Base-by-base conservation (phyloP, 139 green algal genomes). In the Choricystis sp. region DNA sequence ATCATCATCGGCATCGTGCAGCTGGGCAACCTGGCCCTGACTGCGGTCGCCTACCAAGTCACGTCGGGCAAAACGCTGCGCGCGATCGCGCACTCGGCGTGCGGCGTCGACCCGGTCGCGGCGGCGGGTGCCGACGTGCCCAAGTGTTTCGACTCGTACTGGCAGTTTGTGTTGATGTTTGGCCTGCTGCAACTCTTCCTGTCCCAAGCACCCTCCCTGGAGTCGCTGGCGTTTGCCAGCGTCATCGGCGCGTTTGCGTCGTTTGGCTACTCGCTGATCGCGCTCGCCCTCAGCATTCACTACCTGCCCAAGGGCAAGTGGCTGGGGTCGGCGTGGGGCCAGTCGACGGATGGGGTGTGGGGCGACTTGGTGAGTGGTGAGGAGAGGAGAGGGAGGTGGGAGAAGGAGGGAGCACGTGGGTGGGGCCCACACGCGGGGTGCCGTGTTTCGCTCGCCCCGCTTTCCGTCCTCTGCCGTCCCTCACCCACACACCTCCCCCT, bases 1-100 rank as follows among this genome's bases (percentile, higher is more conserved):
- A 61, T 66, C n/a, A 64, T 59, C 0, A 49, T 78, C 23, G 60
- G 56, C 20, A 49, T 75, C 24, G 62, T 76, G 1, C 77, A 83
- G 66, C 65, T 79, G 26, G 22, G 67, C 21, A 82, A 76, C 56
- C 66, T 83, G 31, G 57, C 83, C n/a, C 65, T 76, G 0, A 78
- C 63, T 1, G 63, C 48, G 24, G 67, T 83, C 1, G 77, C 66
- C 49, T 75, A 71, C 68, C 67, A 58, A 14, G 62, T 83, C 26
- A 80, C 77, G n/a, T 67, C 74, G 2, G 69, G 67, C 3, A 29
- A 77, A 1, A 66, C 62, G 26, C 69, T 75, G 66, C 56, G 66
- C 57, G 70, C 28, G 58, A 61, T 59, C 4, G 64, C 60, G 29
- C 57, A 62, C n/a, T n/a, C n/a, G n/a, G n/a, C n/a, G n/a, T n/a